These are phyloP conservation scores for Saksenaea oblongispora DNA, from an alignment of 371 early-diverging fungal species.

Conservation along the genomic window DNA sequence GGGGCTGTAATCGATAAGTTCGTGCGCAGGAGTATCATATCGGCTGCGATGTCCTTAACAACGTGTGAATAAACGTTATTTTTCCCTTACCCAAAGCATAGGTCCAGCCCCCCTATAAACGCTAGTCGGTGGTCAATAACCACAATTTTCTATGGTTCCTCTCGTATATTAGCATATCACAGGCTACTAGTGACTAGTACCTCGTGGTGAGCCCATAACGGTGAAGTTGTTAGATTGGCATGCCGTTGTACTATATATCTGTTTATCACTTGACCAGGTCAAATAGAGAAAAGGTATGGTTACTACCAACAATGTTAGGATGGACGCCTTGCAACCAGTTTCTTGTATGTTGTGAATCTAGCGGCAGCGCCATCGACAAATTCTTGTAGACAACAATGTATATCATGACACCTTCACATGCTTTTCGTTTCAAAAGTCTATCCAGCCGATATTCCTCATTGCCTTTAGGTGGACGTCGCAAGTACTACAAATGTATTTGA, in stretches of 20 bases:
- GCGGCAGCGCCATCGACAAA: slow-evolving; percentile 70
- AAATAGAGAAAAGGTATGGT: slow-evolving; percentile 27
- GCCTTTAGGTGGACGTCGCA: slow-evolving; percentile 73
- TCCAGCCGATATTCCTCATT: slow-evolving; percentile 84
- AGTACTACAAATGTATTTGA: slow-evolving; percentile 50
- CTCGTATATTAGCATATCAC: slow-evolving; percentile 1
- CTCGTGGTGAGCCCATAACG: slow-evolving; percentile 81
- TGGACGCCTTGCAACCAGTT: slow-evolving; percentile 73
- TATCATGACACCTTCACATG: slow-evolving; percentile 84
- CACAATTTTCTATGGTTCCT: slow-evolving; percentile 72
- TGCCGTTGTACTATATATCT: slow-evolving; percentile 63
- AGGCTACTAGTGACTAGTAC: slow-evolving; percentile 18
- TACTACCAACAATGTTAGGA: slow-evolving; percentile 69
- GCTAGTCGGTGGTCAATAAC: slow-evolving; percentile 83
- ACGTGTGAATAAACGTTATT: background rate
- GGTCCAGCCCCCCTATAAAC: slow-evolving; percentile 91
- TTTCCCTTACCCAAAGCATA: slow-evolving; percentile 75
- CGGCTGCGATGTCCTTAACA: slow-evolving; percentile 52
- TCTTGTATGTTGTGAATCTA: slow-evolving; percentile 84
- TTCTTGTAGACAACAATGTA: slow-evolving; percentile 91
- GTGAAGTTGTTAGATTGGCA: slow-evolving; percentile 65
- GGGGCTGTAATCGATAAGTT: slow-evolving; percentile 65
- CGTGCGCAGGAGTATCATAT: slow-evolving; percentile 81
- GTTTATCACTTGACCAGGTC: background rate
- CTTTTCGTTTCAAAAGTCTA: slow-evolving; percentile 78